Percentiles rank a stretch among this genome's conserved stretches.
Evolutionary conservation across 2,329 filamentous ascomycete species (phyloP).

Genomic region (Trichoderma atrobrunneum): DNA sequence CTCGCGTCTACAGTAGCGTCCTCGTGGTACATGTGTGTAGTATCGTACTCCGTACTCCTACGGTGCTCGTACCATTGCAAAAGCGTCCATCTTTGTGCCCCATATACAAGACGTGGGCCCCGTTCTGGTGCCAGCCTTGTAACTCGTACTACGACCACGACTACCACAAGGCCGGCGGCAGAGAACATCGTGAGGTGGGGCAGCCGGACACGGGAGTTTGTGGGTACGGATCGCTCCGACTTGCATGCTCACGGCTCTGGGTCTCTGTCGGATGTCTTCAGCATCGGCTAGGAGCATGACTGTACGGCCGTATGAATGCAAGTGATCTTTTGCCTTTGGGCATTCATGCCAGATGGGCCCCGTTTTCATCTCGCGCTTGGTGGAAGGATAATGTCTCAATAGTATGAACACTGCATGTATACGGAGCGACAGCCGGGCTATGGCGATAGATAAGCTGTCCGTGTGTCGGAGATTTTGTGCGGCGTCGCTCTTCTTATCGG

Average conservation of each 20-base stretch:
- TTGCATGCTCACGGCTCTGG: constrained; percentile 14
- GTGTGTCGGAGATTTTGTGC: constrained; percentile 16
- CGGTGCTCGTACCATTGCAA: neutral
- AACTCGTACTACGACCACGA: neutral
- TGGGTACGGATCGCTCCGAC: constrained; percentile 22
- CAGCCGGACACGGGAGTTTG: constrained; percentile 10
- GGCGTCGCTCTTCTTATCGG: constrained; percentile 5
- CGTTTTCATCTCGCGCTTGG: neutral
- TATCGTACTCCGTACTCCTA: neutral
- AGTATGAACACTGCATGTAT: neutral
- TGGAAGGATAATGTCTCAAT: neutral
- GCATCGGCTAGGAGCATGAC: neutral
- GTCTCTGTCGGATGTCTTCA: constrained; percentile 15
- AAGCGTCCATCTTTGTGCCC: neutral
- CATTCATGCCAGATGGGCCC: neutral
- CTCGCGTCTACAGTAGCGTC: neutral
- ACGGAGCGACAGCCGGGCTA: constrained; percentile 8
- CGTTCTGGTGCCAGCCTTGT: neutral
- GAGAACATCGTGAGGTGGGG: constrained; percentile 19
- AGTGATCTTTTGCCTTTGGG: neutral
- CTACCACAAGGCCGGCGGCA: neutral
- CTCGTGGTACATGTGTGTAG: neutral
- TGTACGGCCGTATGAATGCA: neutral
- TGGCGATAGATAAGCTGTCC: constrained; percentile 5
- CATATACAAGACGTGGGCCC: neutral